Evolutionary conservation across 345 rosid genomes (phyloP).

Genomic region (Cochlearia excelsa): DNA sequence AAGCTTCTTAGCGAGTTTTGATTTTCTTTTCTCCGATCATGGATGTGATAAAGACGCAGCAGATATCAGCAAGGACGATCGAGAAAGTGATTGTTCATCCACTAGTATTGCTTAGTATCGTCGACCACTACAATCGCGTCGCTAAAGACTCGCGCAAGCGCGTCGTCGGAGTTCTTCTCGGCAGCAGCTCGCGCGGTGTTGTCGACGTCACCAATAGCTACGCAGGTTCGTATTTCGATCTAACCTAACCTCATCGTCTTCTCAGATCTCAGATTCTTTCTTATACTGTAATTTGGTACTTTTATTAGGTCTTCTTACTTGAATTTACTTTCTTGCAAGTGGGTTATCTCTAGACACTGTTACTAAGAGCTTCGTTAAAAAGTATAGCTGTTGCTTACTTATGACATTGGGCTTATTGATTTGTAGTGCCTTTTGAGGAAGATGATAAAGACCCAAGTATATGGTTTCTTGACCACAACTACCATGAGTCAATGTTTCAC

Average conservation of each 20-base stretch:
- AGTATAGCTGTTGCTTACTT: background rate
- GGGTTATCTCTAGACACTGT: background rate
- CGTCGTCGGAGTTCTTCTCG: constrained; percentile 77
- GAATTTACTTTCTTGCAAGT: background rate
- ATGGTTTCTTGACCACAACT: constrained; percentile 97
- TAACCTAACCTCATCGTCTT: background rate
- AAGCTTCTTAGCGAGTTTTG: too few relatives aligned
- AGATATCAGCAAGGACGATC: constrained; percentile 60
- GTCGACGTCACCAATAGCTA: constrained; percentile 89
- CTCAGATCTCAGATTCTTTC: constrained; percentile 3
- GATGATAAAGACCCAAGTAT: constrained; percentile 88
- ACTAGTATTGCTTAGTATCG: constrained; percentile 85
- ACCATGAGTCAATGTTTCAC: constrained; percentile 92
- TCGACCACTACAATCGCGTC: constrained; percentile 85
- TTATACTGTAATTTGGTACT: background rate
- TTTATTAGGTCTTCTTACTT: background rate
- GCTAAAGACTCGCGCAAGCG: constrained; percentile 84
- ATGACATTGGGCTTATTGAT: constrained; percentile 4
- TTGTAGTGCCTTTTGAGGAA: constrained; percentile 91
- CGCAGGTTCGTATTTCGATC: constrained; percentile 45
- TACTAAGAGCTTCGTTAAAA: background rate
- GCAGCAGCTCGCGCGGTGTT: constrained; percentile 64
- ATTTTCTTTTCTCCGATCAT: constrained; percentile 25
- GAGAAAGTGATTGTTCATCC: constrained; percentile 95
- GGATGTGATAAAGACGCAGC: constrained; percentile 91